Percentiles rank a stretch among this genome's conserved stretches.
Conservation (phyloP, 2,329 filamentous ascomycete genomes). For the Xylariales sp. region DNA sequence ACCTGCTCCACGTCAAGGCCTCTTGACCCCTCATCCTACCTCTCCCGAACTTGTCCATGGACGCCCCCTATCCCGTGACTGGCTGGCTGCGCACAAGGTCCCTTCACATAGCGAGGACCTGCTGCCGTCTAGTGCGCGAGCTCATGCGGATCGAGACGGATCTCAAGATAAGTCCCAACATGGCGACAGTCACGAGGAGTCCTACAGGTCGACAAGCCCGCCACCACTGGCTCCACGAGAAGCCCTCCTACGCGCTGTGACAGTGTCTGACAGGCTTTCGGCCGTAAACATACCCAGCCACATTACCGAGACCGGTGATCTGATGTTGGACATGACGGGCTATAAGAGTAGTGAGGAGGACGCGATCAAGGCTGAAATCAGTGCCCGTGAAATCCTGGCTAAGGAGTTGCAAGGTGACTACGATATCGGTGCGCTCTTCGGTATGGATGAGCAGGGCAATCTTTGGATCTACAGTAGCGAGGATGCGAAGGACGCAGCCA, state of each 20-base stretch:
- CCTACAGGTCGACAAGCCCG: conserved; percentile 68
- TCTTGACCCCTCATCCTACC: conserved; percentile 48
- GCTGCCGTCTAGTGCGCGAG: conserved; percentile 43
- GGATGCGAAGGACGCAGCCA: conserved; percentile 86
- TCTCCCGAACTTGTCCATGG: conserved; percentile 45
- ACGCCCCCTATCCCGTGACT: conserved; percentile 47
- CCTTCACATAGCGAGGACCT: conserved; percentile 49
- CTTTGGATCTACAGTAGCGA: conserved; percentile 99
- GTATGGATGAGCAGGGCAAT: conserved; percentile 91
- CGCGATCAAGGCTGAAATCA: conserved; percentile 83
- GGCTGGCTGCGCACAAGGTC: conserved; percentile 39
- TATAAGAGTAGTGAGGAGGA: conserved; percentile 95
- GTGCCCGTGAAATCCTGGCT: conserved; percentile 85
- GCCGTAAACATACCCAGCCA: conserved; percentile 88
- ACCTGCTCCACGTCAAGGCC: conserved; percentile 17
- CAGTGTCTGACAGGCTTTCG: conserved; percentile 80
- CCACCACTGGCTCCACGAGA: conserved; percentile 67
- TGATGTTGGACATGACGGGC: conserved; percentile 97
- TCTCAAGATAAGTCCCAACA: conserved; percentile 31
- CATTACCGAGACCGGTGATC: conserved; percentile 86
- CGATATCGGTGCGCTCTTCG: conserved; percentile 92
- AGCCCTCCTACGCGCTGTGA: conserved; percentile 76
- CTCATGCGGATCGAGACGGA: conserved; percentile 25
- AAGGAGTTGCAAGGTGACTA: conserved; percentile 94
- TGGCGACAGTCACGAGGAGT: conserved; percentile 32